Evolutionary conservation across 495 filamentous ascomycete species (phyloP).

Genomic region (Neurospora pannonica): DNA sequence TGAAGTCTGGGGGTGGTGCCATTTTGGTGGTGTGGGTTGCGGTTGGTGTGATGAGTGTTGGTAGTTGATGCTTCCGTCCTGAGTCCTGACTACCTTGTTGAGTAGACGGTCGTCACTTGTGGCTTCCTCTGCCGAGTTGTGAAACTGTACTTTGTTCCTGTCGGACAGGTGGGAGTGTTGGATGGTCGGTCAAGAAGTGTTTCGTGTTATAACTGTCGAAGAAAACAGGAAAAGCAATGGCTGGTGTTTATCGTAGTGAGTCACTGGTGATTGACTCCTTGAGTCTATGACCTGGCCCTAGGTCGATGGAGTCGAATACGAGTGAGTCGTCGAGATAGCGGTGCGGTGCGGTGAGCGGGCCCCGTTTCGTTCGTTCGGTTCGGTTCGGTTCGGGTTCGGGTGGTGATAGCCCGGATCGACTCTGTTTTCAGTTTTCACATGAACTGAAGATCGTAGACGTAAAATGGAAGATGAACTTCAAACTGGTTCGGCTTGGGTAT

Average conservation of each 20-base stretch:
- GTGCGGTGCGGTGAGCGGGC: neutral
- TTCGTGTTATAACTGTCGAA: neutral
- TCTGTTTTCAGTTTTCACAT: neutral
- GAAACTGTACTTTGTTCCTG: neutral
- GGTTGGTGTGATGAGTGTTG: neutral
- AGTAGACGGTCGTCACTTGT: neutral
- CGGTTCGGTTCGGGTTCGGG: neutral
- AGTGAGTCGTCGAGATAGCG: neutral
- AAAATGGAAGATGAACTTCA: neutral
- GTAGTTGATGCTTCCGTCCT: neutral
- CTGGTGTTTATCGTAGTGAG: neutral
- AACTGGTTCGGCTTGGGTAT: neutral
- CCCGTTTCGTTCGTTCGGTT: neutral
- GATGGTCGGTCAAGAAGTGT: neutral
- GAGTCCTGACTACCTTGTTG: neutral
- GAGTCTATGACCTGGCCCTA: too few species aligned
- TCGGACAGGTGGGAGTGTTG: neutral
- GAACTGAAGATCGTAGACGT: neutral
- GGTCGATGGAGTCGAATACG: neutral
- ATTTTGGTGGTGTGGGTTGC: neutral
- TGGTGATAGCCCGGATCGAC: neutral
- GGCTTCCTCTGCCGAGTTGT: neutral
- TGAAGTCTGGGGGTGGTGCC: neutral
- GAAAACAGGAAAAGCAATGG: neutral
- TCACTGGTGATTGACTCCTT: neutral